Conservation (phyloP, 2,329 filamentous ascomycete species). For the Neonectria punicea region DNA sequence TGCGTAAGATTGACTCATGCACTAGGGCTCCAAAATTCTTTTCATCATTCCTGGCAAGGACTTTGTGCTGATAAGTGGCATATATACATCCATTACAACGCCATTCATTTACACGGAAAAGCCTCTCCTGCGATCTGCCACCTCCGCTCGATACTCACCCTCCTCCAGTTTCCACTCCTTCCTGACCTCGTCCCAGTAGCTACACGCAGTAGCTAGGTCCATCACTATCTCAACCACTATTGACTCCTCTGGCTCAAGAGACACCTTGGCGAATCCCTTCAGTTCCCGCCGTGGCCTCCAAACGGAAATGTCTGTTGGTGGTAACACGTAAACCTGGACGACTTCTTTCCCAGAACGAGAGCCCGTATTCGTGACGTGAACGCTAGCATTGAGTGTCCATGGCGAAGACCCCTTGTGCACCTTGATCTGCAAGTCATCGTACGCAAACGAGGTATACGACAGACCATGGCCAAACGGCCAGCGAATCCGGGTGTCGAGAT, state of each 20-base stretch:
- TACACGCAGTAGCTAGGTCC: constrained; percentile 13
- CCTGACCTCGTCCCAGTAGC: constrained; percentile 17
- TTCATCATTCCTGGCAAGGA: not conserved
- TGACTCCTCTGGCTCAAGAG: not conserved
- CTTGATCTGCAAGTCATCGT: constrained; percentile 15
- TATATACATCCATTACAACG: accelerated
- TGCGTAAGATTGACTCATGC: not conserved
- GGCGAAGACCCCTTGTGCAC: constrained; percentile 4
- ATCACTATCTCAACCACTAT: constrained; percentile 6
- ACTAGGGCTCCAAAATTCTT: not conserved
- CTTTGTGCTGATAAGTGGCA: not conserved
- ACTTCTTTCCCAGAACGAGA: constrained; percentile 22
- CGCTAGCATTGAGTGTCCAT: not conserved
- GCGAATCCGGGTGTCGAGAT: not conserved
- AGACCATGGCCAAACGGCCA: constrained; percentile 28
- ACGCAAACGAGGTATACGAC: constrained; percentile 27
- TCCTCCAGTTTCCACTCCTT: constrained; percentile 24
- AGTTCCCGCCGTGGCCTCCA: constrained; percentile 30
- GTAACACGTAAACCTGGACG: constrained; percentile 19
- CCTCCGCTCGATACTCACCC: constrained; percentile 11
- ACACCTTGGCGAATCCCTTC: constrained; percentile 25
- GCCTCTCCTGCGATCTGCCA: not conserved
- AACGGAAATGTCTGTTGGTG: not conserved
- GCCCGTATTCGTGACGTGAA: constrained; percentile 19
- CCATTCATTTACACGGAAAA: not conserved